These are phyloP conservation scores for Knufia petricola DNA, from an alignment of 2,329 filamentous ascomycete species.

Conservation along the genomic window DNA sequence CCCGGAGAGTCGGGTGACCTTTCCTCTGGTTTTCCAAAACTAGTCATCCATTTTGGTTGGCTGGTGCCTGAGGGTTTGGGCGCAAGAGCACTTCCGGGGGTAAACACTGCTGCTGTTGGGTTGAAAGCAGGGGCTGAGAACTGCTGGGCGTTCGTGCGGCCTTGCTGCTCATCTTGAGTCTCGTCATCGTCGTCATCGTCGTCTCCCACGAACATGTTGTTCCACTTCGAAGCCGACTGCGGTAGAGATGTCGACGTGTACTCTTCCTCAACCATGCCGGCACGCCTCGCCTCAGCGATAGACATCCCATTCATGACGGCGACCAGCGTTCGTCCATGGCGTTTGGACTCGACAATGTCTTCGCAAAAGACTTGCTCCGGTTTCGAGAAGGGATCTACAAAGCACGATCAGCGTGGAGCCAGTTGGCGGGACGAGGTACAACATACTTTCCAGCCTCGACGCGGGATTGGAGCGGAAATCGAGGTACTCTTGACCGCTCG, in stretches of 20 bases:
- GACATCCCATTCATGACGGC: slow-evolving; percentile 49
- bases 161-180: slow-evolving; percentile 14
- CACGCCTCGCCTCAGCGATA: slow-evolving; percentile 40
- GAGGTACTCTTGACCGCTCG: slow-evolving; percentile 40
- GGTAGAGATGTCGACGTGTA: slow-evolving; percentile 21
- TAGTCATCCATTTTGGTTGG: slow-evolving; percentile 8
- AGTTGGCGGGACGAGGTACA: slow-evolving; percentile 19
- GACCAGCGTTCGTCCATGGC: slow-evolving; percentile 44
- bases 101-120: slow-evolving; percentile 15
- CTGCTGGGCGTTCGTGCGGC: not conserved
- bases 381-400: slow-evolving; percentile 19
- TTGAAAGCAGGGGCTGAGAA: slow-evolving; percentile 11
- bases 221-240: slow-evolving; percentile 21
- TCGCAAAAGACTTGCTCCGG: slow-evolving; percentile 44
- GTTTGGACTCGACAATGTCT: slow-evolving; percentile 49
- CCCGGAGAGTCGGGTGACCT: slow-evolving; percentile 2
- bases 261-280: slow-evolving; percentile 39
- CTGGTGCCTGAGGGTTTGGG: not conserved
- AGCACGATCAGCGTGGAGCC: slow-evolving; percentile 19
- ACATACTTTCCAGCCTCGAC: slow-evolving; percentile 41
- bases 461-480: slow-evolving; percentile 36
- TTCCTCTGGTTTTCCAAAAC: not conserved
- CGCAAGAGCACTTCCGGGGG: slow-evolving; percentile 1
- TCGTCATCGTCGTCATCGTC: slow-evolving; percentile 27
- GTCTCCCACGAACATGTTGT: slow-evolving; percentile 20